A percentile compares a stretch with the other conserved stretches of the same genome.
These are phyloP conservation scores for Phytophthora pseudosyringae DNA, from an alignment of 352 stramenopile genomes.

Conservation along the genomic window DNA sequence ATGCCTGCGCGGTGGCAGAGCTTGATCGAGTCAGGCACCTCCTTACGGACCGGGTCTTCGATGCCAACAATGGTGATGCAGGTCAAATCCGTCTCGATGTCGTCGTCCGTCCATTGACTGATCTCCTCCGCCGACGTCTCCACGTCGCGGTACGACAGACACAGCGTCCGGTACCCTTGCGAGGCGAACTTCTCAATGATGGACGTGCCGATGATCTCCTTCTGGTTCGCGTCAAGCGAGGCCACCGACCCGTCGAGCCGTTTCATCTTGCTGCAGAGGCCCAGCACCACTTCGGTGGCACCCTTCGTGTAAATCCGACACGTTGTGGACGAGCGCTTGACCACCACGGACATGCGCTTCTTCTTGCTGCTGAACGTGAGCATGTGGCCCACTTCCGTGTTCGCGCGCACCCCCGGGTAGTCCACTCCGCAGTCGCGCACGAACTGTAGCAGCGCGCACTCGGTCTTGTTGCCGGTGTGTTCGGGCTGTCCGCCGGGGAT, in stretches of 20 bases:
- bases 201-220: constrained; percentile 63
- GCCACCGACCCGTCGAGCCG: constrained; percentile 65
- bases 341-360: constrained; percentile 85
- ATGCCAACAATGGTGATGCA: constrained; percentile 93
- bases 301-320: constrained; percentile 83
- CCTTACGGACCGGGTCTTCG: constrained; percentile 92
- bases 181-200: constrained; percentile 86
- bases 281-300: constrained; percentile 76
- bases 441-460: constrained; percentile 79
- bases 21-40: constrained; percentile 94
- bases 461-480: constrained; percentile 86
- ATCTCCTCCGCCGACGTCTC: constrained; percentile 66
- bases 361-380: constrained; percentile 86
- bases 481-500: constrained; percentile 58
- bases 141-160: constrained; percentile 86
- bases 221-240: constrained; percentile 54
- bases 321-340: constrained; percentile 48
- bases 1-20: constrained; percentile 96
- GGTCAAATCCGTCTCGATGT: constrained; percentile 89
- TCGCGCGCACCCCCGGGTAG: constrained; percentile 55
- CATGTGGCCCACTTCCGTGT: constrained; percentile 74
- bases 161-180: constrained; percentile 85
- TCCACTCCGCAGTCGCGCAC: constrained; percentile 75
- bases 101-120: constrained; percentile 71
- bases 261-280: constrained; percentile 73